Percentiles rank a stretch among this genome's conserved stretches.
Conservation (phyloP, 176 grass and related monocot species). For the Oryza glaberrima region DNA sequence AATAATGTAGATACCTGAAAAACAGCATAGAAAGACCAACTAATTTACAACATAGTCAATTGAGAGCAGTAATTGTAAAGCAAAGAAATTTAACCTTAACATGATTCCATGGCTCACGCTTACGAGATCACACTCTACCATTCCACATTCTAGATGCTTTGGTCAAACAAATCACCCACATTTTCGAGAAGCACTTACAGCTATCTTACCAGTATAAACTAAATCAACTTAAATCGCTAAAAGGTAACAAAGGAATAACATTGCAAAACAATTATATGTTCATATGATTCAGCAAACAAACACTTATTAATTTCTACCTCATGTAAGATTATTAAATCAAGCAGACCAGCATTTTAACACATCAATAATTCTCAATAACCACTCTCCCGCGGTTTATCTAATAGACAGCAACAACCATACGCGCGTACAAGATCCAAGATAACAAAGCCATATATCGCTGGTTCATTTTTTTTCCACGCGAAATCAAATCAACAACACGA, state of each 20-base stretch:
- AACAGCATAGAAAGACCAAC: background rate
- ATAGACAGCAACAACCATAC: too few relatives aligned
- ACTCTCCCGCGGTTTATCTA: too few relatives aligned
- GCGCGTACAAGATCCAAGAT: constrained; percentile 10
- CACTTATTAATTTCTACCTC: background rate
- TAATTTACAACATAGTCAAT: constrained; percentile 2
- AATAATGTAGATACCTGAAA: constrained; percentile 81
- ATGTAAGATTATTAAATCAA: background rate
- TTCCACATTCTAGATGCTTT: background rate
- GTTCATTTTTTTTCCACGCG: background rate
- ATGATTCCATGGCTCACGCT: background rate
- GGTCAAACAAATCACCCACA: background rate
- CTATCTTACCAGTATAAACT: background rate
- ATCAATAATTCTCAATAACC: background rate
- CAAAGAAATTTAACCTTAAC: background rate
- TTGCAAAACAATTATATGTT: background rate
- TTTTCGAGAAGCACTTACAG: background rate
- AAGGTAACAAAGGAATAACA: background rate
- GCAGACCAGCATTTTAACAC: background rate
- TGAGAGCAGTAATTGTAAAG: background rate
- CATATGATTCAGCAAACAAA: background rate
- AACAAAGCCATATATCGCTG: background rate
- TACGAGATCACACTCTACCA: background rate
- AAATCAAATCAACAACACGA: background rate
- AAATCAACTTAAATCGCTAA: background rate